A percentile compares a stretch with the other conserved stretches of the same genome.
phyloP scores from a whole-genome alignment of 1,284 basidiomycete genomes.

The Athelia sp. region DNA sequence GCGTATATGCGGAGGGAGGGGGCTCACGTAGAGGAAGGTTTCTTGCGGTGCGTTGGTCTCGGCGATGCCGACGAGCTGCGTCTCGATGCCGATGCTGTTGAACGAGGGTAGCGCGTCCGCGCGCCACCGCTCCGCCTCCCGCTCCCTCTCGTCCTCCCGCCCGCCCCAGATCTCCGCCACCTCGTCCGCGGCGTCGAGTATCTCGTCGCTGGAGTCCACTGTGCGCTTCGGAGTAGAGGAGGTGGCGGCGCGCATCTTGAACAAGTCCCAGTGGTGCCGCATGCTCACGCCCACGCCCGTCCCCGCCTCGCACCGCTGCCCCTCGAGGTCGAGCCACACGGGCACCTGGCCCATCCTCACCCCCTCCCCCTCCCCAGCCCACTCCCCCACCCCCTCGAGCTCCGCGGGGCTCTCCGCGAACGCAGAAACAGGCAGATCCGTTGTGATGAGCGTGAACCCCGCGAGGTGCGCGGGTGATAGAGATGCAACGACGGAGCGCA shows the following conservation, averaged over 20 bases:
- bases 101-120: constrained; percentile 10
- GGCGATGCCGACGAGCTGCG: not conserved
- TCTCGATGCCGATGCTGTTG: constrained; percentile 5
- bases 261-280: not conserved
- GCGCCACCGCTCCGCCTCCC: constrained; percentile 10
- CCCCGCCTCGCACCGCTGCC: not conserved
- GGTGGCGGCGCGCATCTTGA: not conserved
- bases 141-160: not conserved
- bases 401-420: not conserved
- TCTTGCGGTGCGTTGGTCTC: too few species aligned
- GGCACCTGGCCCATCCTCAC: not conserved
- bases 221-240: too few species aligned
- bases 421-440: not conserved
- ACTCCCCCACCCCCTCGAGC: not conserved
- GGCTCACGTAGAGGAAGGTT: too few species aligned
- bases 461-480: not conserved
- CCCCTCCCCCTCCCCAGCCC: too few species aligned
- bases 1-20: too few species aligned
- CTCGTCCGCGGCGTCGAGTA: too few species aligned
- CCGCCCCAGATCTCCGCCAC: too few species aligned
- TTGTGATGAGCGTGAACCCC: not conserved
- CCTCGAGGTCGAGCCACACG: not conserved
- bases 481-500: not conserved
- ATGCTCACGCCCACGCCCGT: not conserved
- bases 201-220: too few species aligned